These are phyloP conservation scores for Iris pallida DNA, from an alignment of 116 monocot genomes.

Conservation along the genomic window DNA sequence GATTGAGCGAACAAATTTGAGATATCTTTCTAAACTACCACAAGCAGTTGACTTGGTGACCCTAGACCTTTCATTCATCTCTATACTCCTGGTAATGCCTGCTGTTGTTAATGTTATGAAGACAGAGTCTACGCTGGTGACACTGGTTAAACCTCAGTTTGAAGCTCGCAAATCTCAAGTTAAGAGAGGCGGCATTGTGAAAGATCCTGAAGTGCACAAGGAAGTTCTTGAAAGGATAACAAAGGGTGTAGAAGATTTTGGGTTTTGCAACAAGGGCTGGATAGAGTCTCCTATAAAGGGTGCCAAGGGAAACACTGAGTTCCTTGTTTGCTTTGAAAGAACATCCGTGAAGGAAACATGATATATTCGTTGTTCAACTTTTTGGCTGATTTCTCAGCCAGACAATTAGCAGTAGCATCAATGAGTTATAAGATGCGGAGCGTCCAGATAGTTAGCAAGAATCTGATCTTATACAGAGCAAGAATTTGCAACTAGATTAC, in stretches of 20 bases:
- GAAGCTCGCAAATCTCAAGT: constrained; percentile 94
- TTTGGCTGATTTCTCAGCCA: too few relatives aligned
- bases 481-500: too few relatives aligned
- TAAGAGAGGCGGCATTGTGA: constrained; percentile 84
- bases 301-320: constrained; percentile 85
- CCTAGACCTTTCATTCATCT: constrained; percentile 95
- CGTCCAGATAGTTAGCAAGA: too few relatives aligned
- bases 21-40: constrained; percentile 81
- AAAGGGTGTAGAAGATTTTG: constrained; percentile 72
- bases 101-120: constrained; percentile 91
- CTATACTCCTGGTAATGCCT: constrained; percentile 98
- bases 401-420: too few relatives aligned
- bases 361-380: too few relatives aligned
- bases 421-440: too few relatives aligned
- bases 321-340: constrained; percentile 83
- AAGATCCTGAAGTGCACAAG: constrained; percentile 91
- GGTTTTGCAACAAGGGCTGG: constrained; percentile 81
- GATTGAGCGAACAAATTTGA: constrained; percentile 90
- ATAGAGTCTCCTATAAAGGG: constrained; percentile 97
- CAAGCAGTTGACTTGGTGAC: constrained; percentile 90
- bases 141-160: constrained; percentile 96
- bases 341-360: constrained; percentile 7
- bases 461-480: too few relatives aligned
- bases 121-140: constrained; percentile 58
- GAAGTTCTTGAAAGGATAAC: constrained; percentile 91